These are phyloP conservation scores for Penicillium nordicum DNA, from an alignment of 2,329 filamentous ascomycete genomes.

Conservation along the genomic window DNA sequence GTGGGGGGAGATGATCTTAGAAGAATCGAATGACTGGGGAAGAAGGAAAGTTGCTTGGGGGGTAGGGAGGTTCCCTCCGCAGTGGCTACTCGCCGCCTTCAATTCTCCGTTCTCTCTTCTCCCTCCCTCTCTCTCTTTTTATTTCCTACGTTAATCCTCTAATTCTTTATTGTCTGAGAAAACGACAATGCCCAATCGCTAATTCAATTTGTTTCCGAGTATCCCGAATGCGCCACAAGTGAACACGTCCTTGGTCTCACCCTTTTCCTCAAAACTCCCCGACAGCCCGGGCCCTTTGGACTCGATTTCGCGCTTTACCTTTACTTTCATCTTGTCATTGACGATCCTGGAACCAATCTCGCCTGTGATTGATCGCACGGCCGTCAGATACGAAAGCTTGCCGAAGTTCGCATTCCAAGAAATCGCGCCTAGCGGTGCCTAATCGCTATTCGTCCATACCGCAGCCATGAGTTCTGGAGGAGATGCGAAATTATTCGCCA, in stretches of 20 bases:
- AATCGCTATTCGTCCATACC: conserved; percentile 17
- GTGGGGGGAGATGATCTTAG: conserved; percentile 6
- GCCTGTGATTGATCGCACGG: conserved; percentile 22
- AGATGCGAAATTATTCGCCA: conserved; percentile 98
- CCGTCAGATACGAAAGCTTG: conserved; percentile 3
- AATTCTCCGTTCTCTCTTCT: conserved; percentile 20
- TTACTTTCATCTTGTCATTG: neutral
- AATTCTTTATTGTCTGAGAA: neutral
- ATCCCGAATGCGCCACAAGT: conserved; percentile 13
- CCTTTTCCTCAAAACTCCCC: conserved; percentile 15
- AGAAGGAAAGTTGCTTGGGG: conserved; percentile 5
- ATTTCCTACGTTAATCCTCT: conserved; percentile 8
- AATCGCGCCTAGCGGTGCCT: neutral
- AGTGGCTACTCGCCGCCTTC: conserved; percentile 23
- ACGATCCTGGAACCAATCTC: conserved; percentile 6
- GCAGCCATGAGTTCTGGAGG: conserved; percentile 66
- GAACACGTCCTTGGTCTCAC: conserved; percentile 12
- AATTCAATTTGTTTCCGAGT: conserved; percentile 14
- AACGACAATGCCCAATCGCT: conserved; percentile 16
- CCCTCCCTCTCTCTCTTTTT: conserved; percentile 8
- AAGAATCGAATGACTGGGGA: conserved; percentile 10
- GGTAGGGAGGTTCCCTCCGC: conserved; percentile 28
- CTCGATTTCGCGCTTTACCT: conserved; percentile 1
- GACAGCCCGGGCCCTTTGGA: neutral
- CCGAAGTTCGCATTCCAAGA: conserved; percentile 8